Conservation (phyloP, 2,329 filamentous ascomycete genomes). For the Penicillium digitatum region DNA sequence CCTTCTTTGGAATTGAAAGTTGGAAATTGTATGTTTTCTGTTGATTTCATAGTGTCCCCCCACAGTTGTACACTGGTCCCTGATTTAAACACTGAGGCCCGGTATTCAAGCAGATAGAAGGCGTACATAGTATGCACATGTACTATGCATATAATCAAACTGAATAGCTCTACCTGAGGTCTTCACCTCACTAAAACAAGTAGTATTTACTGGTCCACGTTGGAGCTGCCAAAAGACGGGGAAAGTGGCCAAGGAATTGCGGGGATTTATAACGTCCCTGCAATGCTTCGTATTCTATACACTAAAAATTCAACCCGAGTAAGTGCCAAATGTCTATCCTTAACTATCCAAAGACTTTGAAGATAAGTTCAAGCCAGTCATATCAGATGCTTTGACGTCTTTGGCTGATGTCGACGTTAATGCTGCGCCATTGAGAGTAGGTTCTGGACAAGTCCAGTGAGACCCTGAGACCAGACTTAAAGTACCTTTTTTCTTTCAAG, state of each 20-base stretch:
- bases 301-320: background rate
- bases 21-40: background rate
- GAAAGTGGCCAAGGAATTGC: background rate
- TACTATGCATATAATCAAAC: background rate
- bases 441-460: background rate
- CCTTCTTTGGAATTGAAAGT: background rate
- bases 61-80: background rate
- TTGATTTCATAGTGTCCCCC: background rate
- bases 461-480: background rate
- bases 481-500: too few relatives aligned
- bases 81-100: background rate
- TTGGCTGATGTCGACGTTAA: background rate
- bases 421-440: constrained; percentile 1
- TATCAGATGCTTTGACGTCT: background rate
- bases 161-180: background rate
- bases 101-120: background rate
- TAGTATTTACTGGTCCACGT: background rate
- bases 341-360: background rate
- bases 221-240: background rate
- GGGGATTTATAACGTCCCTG: background rate
- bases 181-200: background rate
- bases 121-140: background rate
- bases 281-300: background rate
- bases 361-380: background rate
- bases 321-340: background rate